A percentile compares a stretch with the other conserved stretches of the same genome.
These are phyloP conservation scores for Roridomyces roridus DNA, from an alignment of 768 basidiomycete species.

Conservation along the genomic window DNA sequence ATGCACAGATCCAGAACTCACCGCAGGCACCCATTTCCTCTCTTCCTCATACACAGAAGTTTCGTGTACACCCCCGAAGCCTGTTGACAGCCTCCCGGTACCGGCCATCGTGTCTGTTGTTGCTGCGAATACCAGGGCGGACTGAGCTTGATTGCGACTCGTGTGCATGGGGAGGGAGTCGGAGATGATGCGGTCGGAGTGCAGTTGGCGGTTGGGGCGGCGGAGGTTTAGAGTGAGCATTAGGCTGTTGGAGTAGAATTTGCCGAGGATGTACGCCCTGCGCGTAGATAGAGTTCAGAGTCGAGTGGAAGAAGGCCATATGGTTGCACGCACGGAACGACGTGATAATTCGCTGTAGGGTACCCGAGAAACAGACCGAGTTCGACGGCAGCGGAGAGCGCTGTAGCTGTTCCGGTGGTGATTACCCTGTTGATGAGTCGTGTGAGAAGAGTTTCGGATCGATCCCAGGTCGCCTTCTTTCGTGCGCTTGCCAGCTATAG, in stretches of 20 bases:
- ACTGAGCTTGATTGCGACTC: too few relatives aligned
- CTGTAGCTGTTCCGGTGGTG: neutral
- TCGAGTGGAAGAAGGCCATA: too few relatives aligned
- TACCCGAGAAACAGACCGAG: neutral
- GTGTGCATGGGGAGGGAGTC: too few relatives aligned
- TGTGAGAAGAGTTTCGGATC: neutral
- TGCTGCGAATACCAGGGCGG: too few relatives aligned
- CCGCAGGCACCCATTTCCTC: too few relatives aligned
- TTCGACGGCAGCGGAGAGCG: neutral
- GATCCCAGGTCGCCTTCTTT: neutral
- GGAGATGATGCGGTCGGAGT: too few relatives aligned
- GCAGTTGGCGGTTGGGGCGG: neutral
- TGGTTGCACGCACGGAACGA: slow-evolving; percentile 7
- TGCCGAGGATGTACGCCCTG: slow-evolving; percentile 9
- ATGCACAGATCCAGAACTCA: too few relatives aligned
- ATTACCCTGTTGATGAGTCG: neutral
- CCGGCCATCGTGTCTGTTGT: too few relatives aligned
- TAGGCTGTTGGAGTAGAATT: slow-evolving; percentile 11
- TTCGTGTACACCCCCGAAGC: too few relatives aligned
- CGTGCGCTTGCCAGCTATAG: neutral
- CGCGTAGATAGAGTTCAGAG: neutral
- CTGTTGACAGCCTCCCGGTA: too few relatives aligned
- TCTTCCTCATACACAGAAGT: too few relatives aligned
- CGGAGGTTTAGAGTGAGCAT: slow-evolving; percentile 9
- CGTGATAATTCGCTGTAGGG: neutral